Conservation (phyloP, 192 early-diverging fungal species). For the Jimgerdemannia flammicorona region DNA sequence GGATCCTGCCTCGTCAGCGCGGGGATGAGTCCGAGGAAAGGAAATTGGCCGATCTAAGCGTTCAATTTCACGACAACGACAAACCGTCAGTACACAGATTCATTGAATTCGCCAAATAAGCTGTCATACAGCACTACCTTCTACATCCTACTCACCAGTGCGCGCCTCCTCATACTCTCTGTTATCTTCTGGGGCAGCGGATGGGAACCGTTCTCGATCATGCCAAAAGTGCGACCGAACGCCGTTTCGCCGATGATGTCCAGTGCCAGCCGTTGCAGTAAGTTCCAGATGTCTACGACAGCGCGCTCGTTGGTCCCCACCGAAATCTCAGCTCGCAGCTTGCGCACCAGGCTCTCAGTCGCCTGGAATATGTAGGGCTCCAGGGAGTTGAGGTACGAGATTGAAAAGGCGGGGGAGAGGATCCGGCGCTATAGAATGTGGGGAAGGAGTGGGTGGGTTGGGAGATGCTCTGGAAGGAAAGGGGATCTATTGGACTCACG, state of each 20-base stretch:
- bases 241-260: conserved; percentile 45
- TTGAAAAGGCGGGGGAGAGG: conserved; percentile 41
- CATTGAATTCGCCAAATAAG: too few species aligned
- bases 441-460: not conserved
- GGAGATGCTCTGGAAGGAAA: not conserved
- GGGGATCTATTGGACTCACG: conserved; percentile 3
- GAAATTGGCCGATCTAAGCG: not conserved
- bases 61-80: too few species aligned
- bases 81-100: too few species aligned
- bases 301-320: conserved; percentile 14
- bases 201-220: conserved; percentile 40
- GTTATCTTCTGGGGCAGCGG: conserved; percentile 24
- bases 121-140: not conserved
- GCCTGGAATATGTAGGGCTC: conserved; percentile 38
- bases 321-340: conserved; percentile 19
- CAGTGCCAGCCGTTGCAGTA: conserved; percentile 28
- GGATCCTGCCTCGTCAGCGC: too few species aligned
- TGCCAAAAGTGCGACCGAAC: conserved; percentile 45
- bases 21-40: not conserved
- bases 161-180: not conserved
- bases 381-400: conserved; percentile 40
- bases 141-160: conserved; percentile 4
- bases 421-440: conserved; percentile 31
- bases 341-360: conserved; percentile 22
- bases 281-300: conserved; percentile 30